A percentile compares a stretch with the other conserved stretches of the same genome.
phyloP scores from a whole-genome alignment of 306 rosid species.

The Malus sylvestris region DNA sequence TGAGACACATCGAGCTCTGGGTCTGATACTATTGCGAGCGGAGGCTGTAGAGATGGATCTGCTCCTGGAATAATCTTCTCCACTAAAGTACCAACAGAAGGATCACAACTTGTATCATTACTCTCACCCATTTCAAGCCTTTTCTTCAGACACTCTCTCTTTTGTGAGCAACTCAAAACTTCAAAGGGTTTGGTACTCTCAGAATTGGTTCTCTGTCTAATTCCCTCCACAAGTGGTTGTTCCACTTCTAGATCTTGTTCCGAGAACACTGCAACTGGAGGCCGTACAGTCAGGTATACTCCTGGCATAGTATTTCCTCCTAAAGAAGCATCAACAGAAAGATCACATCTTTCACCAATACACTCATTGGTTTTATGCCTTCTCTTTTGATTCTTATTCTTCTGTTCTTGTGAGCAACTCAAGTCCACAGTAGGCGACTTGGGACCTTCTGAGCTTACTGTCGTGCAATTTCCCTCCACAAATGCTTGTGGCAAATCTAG shows the following conservation, averaged over 20 bases:
- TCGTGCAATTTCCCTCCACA: constrained; percentile 5
- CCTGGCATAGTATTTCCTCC: constrained; percentile 11
- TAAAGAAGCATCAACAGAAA: constrained; percentile 13
- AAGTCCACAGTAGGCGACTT: neutral
- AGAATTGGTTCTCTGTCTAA: constrained; percentile 14
- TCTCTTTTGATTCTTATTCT: neutral
- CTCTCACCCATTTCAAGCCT: neutral
- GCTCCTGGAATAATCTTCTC: neutral
- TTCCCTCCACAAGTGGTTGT: constrained; percentile 15
- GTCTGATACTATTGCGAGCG: neutral
- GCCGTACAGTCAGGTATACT: constrained; percentile 12
- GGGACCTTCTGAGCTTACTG: constrained; percentile 15
- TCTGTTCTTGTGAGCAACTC: neutral
- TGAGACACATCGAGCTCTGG: neutral
- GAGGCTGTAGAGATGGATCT: neutral
- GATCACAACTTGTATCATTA: neutral
- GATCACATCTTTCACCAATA: constrained; percentile 5
- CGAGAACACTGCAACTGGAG: constrained; percentile 9
- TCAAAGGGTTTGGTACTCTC: neutral
- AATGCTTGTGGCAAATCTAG: constrained; percentile 16
- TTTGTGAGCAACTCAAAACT: neutral
- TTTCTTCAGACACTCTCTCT: neutral
- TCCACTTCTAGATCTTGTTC: constrained; percentile 16
- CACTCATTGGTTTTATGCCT: neutral
- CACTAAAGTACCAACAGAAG: neutral